phyloP scores from a whole-genome alignment of 345 rosid genomes.

The Moricandia moricandioides region DNA sequence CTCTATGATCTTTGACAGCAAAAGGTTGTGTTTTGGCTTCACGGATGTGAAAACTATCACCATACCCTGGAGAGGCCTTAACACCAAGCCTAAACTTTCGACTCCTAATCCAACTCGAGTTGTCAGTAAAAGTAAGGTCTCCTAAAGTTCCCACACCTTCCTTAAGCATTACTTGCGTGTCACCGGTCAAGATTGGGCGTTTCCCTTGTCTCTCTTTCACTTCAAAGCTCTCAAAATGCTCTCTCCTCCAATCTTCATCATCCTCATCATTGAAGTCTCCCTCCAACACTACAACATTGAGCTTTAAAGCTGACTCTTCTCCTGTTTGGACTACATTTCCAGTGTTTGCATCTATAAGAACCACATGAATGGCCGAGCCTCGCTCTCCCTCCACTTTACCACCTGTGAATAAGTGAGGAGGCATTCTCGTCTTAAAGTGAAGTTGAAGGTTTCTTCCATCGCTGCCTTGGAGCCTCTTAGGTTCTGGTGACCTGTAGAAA shows the following conservation, averaged over 20 bases:
- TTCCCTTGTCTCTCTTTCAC: conserved; percentile 91
- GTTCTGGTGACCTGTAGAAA: conserved; percentile 56
- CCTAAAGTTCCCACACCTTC: conserved; percentile 91
- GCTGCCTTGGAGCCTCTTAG: conserved; percentile 54
- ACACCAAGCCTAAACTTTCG: conserved; percentile 92
- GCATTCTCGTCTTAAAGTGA: conserved; percentile 80
- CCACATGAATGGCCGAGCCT: conserved; percentile 77
- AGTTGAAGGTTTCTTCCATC: conserved; percentile 67
- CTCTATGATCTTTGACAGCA: conserved; percentile 95
- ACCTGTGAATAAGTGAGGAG: conserved; percentile 89
- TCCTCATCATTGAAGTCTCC: conserved; percentile 79
- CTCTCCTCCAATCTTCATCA: conserved; percentile 64
- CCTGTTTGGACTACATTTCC: conserved; percentile 68
- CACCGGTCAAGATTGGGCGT: conserved; percentile 84
- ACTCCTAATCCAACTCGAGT: conserved; percentile 98
- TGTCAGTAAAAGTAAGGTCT: conserved; percentile 81
- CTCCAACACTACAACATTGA: conserved; percentile 72
- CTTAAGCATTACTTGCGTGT: conserved; percentile 63
- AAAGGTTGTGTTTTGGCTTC: conserved; percentile 90
- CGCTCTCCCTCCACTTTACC: conserved; percentile 92
- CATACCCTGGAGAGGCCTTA: conserved; percentile 52
- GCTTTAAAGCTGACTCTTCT: conserved; percentile 62
- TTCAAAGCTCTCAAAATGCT: conserved; percentile 67
- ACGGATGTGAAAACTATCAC: conserved; percentile 58
- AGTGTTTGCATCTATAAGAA: conserved; percentile 56